These are phyloP conservation scores for Saccharomycopsis phalli DNA, from an alignment of 1,139 yeast genomes.

Conservation along the genomic window DNA sequence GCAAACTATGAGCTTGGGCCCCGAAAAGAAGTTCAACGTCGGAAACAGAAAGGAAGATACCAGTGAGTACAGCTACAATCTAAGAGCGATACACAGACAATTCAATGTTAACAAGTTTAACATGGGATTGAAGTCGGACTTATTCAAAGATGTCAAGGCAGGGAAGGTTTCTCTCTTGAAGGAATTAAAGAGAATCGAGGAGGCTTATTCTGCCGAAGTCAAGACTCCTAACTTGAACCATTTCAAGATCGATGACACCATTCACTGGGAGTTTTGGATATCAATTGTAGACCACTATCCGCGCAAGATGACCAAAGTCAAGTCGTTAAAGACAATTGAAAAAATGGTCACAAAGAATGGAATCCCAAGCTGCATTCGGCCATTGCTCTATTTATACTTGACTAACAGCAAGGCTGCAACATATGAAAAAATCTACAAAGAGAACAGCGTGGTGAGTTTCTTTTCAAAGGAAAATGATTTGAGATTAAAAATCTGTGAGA, in stretches of 20 bases:
- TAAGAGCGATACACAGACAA: slow-evolving; percentile 17
- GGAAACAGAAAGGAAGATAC: slow-evolving; percentile 6
- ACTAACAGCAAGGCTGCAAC: slow-evolving; percentile 17
- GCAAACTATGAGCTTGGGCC: slow-evolving; percentile 13
- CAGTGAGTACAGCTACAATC: slow-evolving; percentile 14
- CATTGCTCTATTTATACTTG: slow-evolving; percentile 13
- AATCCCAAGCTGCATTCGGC: slow-evolving; percentile 11
- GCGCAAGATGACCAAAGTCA: slow-evolving; percentile 15
- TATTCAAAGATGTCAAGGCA: slow-evolving; percentile 18
- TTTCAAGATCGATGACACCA: slow-evolving; percentile 3
- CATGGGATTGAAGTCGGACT: slow-evolving; percentile 17
- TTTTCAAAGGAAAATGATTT: slow-evolving; percentile 18
- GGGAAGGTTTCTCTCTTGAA: slow-evolving; percentile 12
- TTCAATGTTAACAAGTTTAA: slow-evolving; percentile 19
- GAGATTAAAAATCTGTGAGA: slow-evolving; percentile 16
- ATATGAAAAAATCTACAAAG: slow-evolving; percentile 18
- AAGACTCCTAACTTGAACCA: slow-evolving; percentile 17
- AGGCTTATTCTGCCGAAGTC: slow-evolving; percentile 1
- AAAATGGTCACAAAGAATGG: slow-evolving; percentile 11
- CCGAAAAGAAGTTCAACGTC: slow-evolving; percentile 15
- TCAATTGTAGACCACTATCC: slow-evolving; percentile 18
- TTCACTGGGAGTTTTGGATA: slow-evolving; percentile 20
- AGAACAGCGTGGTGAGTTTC: slow-evolving; percentile 16
- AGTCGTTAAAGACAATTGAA: slow-evolving; percentile 14
- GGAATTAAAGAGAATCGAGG: slow-evolving; percentile 13